Evolutionary conservation across 352 stramenopile genomes (phyloP).

Genomic region (Globisporangium nunn): DNA sequence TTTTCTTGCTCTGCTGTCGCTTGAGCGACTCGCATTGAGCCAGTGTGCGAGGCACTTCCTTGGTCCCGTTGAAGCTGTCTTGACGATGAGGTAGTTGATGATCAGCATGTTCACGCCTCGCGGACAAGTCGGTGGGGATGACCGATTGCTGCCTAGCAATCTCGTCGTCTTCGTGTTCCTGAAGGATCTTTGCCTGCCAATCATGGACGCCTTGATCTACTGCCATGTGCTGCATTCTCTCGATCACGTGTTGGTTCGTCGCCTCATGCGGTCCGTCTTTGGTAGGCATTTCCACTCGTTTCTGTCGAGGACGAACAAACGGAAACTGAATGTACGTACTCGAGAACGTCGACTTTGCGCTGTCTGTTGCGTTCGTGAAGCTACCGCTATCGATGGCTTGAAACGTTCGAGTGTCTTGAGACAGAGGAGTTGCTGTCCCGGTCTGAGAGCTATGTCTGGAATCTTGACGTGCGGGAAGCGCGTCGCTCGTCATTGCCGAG

Average conservation of each 20-base stretch:
- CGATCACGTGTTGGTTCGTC: background rate
- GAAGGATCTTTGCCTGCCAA: slow-evolving; percentile 6
- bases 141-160: background rate
- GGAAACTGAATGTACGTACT: slow-evolving; percentile 65
- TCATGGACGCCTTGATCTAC: background rate
- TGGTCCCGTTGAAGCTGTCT: background rate
- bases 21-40: background rate
- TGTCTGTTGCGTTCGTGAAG: background rate
- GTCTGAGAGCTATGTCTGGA: background rate
- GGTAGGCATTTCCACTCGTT: slow-evolving; percentile 12
- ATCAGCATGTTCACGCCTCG: background rate
- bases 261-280: background rate
- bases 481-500: slow-evolving; percentile 10
- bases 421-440: background rate
- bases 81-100: background rate
- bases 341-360: background rate
- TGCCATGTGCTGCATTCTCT: background rate
- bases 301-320: slow-evolving; percentile 25
- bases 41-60: background rate
- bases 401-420: background rate
- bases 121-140: background rate
- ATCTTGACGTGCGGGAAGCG: background rate
- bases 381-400: background rate
- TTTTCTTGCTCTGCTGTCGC: background rate
- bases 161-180: slow-evolving; percentile 15